Evolutionary conservation across 495 filamentous ascomycete species (phyloP).

Genomic region (Rostrohypoxylon terebratum): DNA sequence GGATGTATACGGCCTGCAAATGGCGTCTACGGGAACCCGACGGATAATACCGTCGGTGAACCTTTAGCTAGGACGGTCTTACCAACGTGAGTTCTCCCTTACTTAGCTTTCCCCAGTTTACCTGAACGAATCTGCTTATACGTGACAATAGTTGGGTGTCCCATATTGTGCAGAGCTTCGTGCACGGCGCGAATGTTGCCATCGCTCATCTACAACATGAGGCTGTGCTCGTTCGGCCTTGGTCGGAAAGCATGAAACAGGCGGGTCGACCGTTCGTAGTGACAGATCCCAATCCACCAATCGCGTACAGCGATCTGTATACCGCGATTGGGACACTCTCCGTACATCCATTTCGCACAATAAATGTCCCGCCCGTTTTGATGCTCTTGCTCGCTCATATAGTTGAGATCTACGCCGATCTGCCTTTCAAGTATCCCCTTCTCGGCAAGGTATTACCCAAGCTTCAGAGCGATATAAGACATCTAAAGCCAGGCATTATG

Average conservation of each 20-base stretch:
- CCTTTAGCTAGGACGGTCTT: constrained; percentile 48
- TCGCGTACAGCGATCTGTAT: constrained; percentile 51
- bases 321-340: constrained; percentile 47
- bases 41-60: constrained; percentile 62
- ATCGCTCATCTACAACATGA: constrained; percentile 70
- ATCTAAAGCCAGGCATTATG: constrained; percentile 66
- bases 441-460: constrained; percentile 59
- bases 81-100: constrained; percentile 58
- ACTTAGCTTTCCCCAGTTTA: constrained; percentile 18
- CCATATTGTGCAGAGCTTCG: constrained; percentile 66
- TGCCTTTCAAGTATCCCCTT: constrained; percentile 55
- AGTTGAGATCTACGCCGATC: constrained; percentile 62
- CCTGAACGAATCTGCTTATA: constrained; percentile 45
- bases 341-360: constrained; percentile 47
- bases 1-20: constrained; percentile 70
- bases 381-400: constrained; percentile 62
- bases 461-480: constrained; percentile 57
- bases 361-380: constrained; percentile 56
- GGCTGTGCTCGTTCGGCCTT: constrained; percentile 47
- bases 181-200: constrained; percentile 68
- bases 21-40: constrained; percentile 69
- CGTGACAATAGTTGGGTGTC: constrained; percentile 58
- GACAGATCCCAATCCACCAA: constrained; percentile 57
- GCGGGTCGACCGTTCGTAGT: constrained; percentile 58
- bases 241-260: constrained; percentile 45